Evolutionary conservation across 73 alveolate genomes (phyloP), one percentile per base, ranked within the genome.

Genomic region (Stentor coeruleus): DNA sequence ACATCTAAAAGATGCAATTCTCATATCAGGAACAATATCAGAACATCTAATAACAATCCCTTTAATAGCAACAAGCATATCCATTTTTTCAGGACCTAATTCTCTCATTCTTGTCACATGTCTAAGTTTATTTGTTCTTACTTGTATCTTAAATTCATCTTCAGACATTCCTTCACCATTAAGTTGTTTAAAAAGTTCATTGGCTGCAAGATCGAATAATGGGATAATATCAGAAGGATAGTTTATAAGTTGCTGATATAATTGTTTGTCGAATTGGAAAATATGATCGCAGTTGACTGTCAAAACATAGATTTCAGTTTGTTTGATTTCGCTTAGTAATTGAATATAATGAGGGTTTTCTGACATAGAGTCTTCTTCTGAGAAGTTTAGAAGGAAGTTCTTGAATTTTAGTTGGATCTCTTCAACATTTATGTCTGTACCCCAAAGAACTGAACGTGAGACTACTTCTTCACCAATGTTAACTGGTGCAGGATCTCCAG

Each of bases 21-120:
- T 85, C 99, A 93, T 95, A 85, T 90, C 99, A 1, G 99, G 99
- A 38, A 95, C 93, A 55, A 97, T 86, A 81, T 97, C 99, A 26
- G 99, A 90, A 74, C 95, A 85, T 66, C 99, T 93, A 74, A 97
- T 98, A 39, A 98, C 99, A 4, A 98, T 96, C 60, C 99, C 99
- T 59, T 89, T 84, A 2, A 97, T 92, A 3, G 98, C 83, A 0
- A 97, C 90, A 59, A 97, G 95, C 89, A 85, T 92, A 83, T 95
- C 98, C 42, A 97, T 95, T 85, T 94, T 98, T 49, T 87, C 91
- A 14, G 99, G 98, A 35, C 93, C 96, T 35, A 97, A 82, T 76
- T 95, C 99, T 87, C 99, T 92, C 81, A 96, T 90, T 58, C 95
- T 39, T 55, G 84, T 84, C 85, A 85, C 85, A 39, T 84, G 84